Base-by-base conservation (phyloP, 108 stramenopile species). In the Schizochytrium sp. region DNA sequence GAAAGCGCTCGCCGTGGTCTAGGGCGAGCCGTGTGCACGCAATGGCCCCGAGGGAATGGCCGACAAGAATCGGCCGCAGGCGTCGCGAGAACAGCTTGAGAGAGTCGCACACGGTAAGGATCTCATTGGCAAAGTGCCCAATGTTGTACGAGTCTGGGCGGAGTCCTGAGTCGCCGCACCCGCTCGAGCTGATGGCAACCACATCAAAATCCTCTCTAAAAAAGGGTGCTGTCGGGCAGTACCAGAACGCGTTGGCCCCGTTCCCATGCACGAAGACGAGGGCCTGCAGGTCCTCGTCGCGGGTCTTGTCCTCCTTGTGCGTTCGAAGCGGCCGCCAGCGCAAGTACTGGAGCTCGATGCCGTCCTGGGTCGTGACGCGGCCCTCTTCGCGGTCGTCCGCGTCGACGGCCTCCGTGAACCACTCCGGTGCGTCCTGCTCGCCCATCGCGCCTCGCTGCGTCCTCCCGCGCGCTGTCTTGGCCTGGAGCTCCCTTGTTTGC, bases 241-340 rank as follows among this genome's bases (percentile, higher is more conserved):
- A 83, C 76, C 76, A 83, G 51, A 53, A 53, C 25, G 76, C 76
- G 23, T 83, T 83, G 25, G 76, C 76, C 25, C 76, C 76, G 51
- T 83, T 83, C 28, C 76, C 76, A 34, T 83, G 76, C 76, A 83
- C 76, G 28, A 83, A 83, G 48, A 83, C 51, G 23, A 83, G 28
- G 6, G 76, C 23, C 28, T 83, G 76, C n/a, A 83, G 76, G 25
- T 83, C 28, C 51, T 45, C 76, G 6, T n/a, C 48, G 23, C 48
- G 45, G 19, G 48, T 6, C 10, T 53, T 45, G 51, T 47, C 76
- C 2, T 69, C 63, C 41, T 69, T 69, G 63, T 69, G 63, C 2
- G 14, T 69, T 1, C 41, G 25, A 23, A 69, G 63, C 10, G 76
- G 76, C 19, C 48, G 1, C 76, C 76, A 83, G 6, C 51, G 45